Base-by-base conservation (phyloP, 1,139 yeast species). In the Kazachstania sp. region DNA sequence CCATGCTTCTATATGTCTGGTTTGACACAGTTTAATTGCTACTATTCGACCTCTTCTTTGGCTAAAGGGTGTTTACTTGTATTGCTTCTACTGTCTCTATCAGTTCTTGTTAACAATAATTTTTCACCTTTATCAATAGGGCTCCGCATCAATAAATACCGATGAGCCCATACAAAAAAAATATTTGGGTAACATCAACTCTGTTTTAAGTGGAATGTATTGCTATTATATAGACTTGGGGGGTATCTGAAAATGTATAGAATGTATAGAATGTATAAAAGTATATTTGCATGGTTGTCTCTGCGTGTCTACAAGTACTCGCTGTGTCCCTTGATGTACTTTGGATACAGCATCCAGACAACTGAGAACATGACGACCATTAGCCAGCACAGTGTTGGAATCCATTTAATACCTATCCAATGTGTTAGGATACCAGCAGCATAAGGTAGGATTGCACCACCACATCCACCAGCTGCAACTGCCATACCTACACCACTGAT, bases 391-490 rank as follows among this genome's bases (percentile, higher is more conserved):
- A 64, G 49, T 1, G 61, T n/a, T 1, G 69, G 67, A 12, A 65
- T 51, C 48, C 53, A 57, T 26, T 53, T 34, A 39, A 67, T 58
- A 0, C 69, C 67, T 0, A 61, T 42, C 16, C 48, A 19, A 18
- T 66, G 61, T 3, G 64, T 54, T 0, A 77, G 53, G 1, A 72
- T 53, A 1, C 94, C 94, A 43, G 81, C 71, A 2, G 77, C 46
- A 50, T 78, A 81, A 1, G 94, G 90, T 11, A 86, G 55, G 0
- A 78, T 72, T 0, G 95, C 95, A 11, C 84, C 86, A 2, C 94
- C 95, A 12, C 83, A 80, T 4, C 90, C 88, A 4, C 94, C 94
- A 52, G 86, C 65, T 0, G 95, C 88, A 46, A 90, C 81, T 20
- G 83, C 78, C 46, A 85, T 72, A 0, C 95, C 94, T 6, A 86